phyloP scores from a whole-genome alignment of 2,329 filamentous ascomycete species.

The Cryphonectria japonica region DNA sequence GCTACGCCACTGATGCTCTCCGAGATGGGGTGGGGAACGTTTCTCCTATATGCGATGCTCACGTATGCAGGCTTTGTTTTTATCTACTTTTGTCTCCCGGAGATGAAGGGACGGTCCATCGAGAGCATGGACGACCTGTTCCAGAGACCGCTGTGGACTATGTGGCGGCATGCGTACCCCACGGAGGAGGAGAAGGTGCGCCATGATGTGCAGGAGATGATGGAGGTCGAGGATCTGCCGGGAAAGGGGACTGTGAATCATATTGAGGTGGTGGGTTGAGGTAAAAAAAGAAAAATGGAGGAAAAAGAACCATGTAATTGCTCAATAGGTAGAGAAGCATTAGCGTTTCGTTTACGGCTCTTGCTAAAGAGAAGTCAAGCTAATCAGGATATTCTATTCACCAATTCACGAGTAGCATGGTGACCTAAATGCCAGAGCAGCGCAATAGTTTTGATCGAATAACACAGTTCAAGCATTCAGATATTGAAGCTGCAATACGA shows the following conservation, averaged over 20 bases:
- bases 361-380: no score
- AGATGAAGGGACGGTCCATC: conserved; percentile 54
- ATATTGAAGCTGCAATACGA: no score
- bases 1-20: conserved; percentile 43
- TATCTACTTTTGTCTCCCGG: conserved; percentile 51
- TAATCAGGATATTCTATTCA: no score
- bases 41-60: conserved; percentile 41
- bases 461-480: no score
- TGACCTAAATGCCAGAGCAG: no score
- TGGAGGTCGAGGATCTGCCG: background rate
- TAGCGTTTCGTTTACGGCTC: no score
- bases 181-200: conserved; percentile 33
- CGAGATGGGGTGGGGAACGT: conserved; percentile 42
- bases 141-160: conserved; percentile 42
- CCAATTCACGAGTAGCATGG: no score
- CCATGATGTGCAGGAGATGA: conserved; percentile 26
- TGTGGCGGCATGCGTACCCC: conserved; percentile 46
- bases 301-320: no score
- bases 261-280: background rate
- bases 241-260: conserved; percentile 6
- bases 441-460: no score
- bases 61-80: conserved; percentile 41
- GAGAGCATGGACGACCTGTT: conserved; percentile 56
- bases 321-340: no score
- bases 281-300: no score